Conservation (phyloP, 176 grass and related monocot genomes). For the Stipa capillata region DNA sequence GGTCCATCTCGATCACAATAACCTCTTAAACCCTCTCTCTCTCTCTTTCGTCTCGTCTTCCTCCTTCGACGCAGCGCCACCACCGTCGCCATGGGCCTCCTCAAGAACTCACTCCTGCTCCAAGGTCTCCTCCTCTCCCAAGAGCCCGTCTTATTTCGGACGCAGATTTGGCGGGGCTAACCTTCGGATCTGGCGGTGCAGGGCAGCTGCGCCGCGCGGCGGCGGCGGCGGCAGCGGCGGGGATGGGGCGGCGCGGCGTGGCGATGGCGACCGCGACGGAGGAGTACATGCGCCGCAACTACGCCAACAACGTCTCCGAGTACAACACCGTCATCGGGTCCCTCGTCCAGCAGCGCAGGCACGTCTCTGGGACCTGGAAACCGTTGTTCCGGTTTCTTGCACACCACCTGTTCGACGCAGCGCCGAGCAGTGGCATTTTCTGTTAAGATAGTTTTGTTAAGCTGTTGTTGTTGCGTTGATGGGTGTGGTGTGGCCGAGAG, state of each 20-base stretch:
- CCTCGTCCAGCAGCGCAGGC: constrained; percentile 77
- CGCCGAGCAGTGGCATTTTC: neutral
- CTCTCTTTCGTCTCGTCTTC: neutral
- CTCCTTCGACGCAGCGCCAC: neutral
- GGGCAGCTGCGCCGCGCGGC: constrained; percentile 19
- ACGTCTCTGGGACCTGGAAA: neutral
- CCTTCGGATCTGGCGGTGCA: constrained; percentile 13
- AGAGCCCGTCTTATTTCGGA: neutral
- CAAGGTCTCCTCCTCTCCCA: neutral
- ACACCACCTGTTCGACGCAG: constrained; percentile 41
- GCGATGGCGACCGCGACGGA: constrained; percentile 53
- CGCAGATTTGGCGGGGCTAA: neutral
- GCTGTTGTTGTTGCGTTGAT: neutral
- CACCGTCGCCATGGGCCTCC: constrained; percentile 53
- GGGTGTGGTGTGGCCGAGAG: neutral
- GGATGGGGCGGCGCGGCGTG: constrained; percentile 14
- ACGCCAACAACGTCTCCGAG: constrained; percentile 75
- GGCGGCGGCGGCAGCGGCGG: neutral
- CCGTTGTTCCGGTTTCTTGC: neutral
- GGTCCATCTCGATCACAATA: neutral
- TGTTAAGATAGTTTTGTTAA: neutral
- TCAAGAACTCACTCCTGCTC: constrained; percentile 51
- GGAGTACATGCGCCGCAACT: constrained; percentile 78
- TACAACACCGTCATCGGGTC: constrained; percentile 95
- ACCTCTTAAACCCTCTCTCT: constrained; percentile 27